These are phyloP conservation scores for Aspergillus sclerotioniger DNA, from an alignment of 495 filamentous ascomycete genomes.

Conservation along the genomic window DNA sequence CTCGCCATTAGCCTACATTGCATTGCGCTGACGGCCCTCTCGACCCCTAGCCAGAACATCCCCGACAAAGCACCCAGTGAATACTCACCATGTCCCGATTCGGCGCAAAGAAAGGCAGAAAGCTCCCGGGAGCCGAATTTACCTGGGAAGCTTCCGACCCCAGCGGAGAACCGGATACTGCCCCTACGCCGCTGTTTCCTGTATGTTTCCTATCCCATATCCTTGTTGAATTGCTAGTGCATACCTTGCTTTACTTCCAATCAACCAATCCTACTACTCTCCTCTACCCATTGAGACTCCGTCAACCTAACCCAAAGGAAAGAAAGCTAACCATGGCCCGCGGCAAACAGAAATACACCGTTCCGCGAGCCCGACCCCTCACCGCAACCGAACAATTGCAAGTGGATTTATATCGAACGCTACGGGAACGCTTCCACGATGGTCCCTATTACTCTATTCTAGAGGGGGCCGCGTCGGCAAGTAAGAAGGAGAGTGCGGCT, in stretches of 20 bases:
- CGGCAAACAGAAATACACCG: constrained; percentile 34
- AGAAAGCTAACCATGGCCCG: not conserved
- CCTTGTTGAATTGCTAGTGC: too few species aligned
- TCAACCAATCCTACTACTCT: too few species aligned
- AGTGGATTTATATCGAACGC: constrained; percentile 44
- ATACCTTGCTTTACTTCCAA: too few species aligned
- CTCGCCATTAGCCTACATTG: constrained; percentile 1
- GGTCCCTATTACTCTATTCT: constrained; percentile 59
- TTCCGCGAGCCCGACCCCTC: constrained; percentile 35
- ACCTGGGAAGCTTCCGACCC: constrained; percentile 38
- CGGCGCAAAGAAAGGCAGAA: constrained; percentile 37
- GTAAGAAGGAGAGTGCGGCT: constrained; percentile 39
- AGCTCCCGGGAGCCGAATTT: constrained; percentile 42
- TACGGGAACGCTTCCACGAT: constrained; percentile 54
- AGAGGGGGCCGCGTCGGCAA: constrained; percentile 41
- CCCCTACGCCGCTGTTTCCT: constrained; percentile 44
- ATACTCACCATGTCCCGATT: constrained; percentile 37
- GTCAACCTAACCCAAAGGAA: too few species aligned
- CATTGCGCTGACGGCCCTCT: not conserved
- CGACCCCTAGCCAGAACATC: not conserved
- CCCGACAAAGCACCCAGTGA: not conserved
- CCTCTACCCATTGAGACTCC: too few species aligned
- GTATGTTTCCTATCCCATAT: constrained; percentile 26
- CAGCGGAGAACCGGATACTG: constrained; percentile 39
- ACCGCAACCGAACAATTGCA: constrained; percentile 33